These are phyloP conservation scores for Gillenia trifoliata DNA, from an alignment of 306 rosid genomes.

Conservation along the genomic window DNA sequence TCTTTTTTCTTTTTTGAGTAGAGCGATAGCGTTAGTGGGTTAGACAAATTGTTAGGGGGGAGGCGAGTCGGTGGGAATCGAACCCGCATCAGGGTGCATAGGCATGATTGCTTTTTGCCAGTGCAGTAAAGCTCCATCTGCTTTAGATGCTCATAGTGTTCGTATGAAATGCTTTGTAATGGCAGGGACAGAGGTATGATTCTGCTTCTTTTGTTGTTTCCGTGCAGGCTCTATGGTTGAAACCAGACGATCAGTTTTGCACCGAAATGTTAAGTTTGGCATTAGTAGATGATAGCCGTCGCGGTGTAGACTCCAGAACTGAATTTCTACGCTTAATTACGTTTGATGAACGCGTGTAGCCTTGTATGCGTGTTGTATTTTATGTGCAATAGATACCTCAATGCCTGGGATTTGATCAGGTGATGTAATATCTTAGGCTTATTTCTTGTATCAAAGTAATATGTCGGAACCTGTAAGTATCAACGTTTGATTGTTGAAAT, in stretches of 20 bases:
- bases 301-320: conserved; percentile 32
- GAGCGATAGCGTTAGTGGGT: no score
- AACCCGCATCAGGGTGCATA: no score
- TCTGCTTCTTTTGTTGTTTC: conserved; percentile 17
- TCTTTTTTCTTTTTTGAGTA: no score
- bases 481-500: not conserved
- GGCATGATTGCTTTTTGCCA: no score
- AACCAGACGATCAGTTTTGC: conserved; percentile 86
- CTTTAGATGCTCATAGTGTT: not conserved
- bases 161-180: not conserved
- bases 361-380: conserved; percentile 8
- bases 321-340: conserved; percentile 29
- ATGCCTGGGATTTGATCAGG: not conserved
- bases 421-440: not conserved
- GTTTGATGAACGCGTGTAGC: conserved; percentile 14
- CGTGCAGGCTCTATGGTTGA: conserved; percentile 79
- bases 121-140: no score
- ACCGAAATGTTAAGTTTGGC: conserved; percentile 88
- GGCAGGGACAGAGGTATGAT: conserved; percentile 4
- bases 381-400: conserved; percentile 5
- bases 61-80: no score
- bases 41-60: no score
- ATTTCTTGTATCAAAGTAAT: conserved; percentile 2
- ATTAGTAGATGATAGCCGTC: conserved; percentile 64
- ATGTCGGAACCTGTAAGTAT: not conserved